phyloP scores from a whole-genome alignment of 129 eudicot genomes.

The Tanacetum coccineum region DNA sequence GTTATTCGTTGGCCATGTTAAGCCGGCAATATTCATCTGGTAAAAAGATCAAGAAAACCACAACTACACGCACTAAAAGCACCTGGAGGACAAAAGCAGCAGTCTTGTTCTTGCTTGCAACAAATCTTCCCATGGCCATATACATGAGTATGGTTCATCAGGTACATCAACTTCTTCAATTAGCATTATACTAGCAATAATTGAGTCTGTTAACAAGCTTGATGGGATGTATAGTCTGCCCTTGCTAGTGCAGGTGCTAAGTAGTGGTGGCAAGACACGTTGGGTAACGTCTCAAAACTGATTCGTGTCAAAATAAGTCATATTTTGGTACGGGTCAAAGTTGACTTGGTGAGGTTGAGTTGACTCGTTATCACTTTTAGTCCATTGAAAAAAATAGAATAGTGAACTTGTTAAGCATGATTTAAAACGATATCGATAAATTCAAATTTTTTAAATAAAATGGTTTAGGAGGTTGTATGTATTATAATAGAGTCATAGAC shows the following conservation, averaged over 20 bases:
- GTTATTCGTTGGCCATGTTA: constrained; percentile 61
- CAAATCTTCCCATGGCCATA: constrained; percentile 93
- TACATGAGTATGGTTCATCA: constrained; percentile 97
- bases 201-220: background rate
- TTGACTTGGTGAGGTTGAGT: too few relatives aligned
- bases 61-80: constrained; percentile 28
- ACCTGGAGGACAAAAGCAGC: constrained; percentile 41
- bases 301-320: too few relatives aligned
- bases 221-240: background rate
- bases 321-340: too few relatives aligned
- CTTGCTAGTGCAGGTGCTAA: too few relatives aligned
- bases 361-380: too few relatives aligned
- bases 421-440: background rate
- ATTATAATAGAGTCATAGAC: background rate
- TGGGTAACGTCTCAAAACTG: too few relatives aligned
- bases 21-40: constrained; percentile 23
- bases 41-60: constrained; percentile 33
- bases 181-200: background rate
- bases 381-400: too few relatives aligned
- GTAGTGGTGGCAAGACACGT: too few relatives aligned
- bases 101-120: constrained; percentile 58
- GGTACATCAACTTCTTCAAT: constrained; percentile 39
- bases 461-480: background rate
- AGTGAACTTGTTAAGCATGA: background rate
- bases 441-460: background rate